Conservation (phyloP, 257 asterid genomes). For the Mitragyna speciosa region DNA sequence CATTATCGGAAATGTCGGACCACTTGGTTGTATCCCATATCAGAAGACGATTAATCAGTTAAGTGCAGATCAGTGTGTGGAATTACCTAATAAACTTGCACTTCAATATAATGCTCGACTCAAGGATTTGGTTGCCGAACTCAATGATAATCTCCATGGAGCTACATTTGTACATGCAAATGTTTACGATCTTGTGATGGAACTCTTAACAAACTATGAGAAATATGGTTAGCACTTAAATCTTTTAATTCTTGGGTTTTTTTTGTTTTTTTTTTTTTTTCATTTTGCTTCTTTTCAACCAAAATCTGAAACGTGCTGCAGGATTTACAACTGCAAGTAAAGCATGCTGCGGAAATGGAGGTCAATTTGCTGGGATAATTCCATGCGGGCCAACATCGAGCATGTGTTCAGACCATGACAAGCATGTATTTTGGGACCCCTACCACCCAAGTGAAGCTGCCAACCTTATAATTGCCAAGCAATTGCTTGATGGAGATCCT, state of each 20-base stretch:
- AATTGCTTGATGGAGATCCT: conserved; percentile 60
- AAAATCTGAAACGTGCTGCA: conserved; percentile 13
- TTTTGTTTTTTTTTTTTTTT: background rate
- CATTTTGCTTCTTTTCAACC: background rate
- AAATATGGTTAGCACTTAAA: conserved; percentile 50
- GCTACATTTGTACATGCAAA: conserved; percentile 78
- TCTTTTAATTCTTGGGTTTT: background rate
- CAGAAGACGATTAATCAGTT: conserved; percentile 77
- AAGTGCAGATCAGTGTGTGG: conserved; percentile 59
- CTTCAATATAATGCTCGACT: conserved; percentile 63
- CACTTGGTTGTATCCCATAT: conserved; percentile 93
- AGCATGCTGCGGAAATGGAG: conserved; percentile 94
- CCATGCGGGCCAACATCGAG: conserved; percentile 95
- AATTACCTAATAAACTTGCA: conserved; percentile 77
- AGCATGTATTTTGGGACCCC: conserved; percentile 92
- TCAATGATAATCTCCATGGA: conserved; percentile 60
- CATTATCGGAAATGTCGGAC: conserved; percentile 81
- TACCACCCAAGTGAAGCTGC: conserved; percentile 96
- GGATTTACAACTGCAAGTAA: conserved; percentile 64
- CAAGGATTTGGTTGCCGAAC: conserved; percentile 57
- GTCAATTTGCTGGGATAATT: conserved; percentile 76
- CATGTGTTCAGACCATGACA: conserved; percentile 62
- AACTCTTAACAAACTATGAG: conserved; percentile 66
- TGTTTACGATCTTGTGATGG: conserved; percentile 89
- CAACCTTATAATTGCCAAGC: conserved; percentile 75